These are phyloP conservation scores for Chlorociboria aeruginascens DNA, from an alignment of 495 filamentous ascomycete species.

Conservation along the genomic window DNA sequence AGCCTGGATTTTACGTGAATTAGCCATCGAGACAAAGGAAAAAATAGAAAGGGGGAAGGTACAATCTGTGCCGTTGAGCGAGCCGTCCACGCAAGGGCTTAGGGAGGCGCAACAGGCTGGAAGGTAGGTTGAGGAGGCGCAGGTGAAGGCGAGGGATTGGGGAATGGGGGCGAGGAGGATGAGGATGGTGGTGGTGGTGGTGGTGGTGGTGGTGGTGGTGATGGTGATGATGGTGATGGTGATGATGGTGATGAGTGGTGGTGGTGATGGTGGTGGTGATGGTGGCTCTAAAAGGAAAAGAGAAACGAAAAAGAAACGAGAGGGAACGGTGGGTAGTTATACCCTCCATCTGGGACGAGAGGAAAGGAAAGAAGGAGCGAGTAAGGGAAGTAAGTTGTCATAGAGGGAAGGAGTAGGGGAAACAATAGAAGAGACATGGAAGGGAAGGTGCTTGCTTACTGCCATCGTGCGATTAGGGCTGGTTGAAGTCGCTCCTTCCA, in stretches of 20 bases:
- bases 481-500: slow-evolving; percentile 13
- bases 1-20: too few relatives aligned
- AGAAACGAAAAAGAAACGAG: slow-evolving; percentile 12
- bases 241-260: neutral
- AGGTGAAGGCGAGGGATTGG: too few relatives aligned
- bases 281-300: slow-evolving; percentile 9
- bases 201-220: too few relatives aligned
- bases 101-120: too few relatives aligned
- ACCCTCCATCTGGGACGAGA: slow-evolving; percentile 7
- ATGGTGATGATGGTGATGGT: neutral
- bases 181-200: neutral
- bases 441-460: slow-evolving; percentile 14
- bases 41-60: too few relatives aligned
- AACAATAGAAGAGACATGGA: slow-evolving; percentile 9
- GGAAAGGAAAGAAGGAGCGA: slow-evolving; percentile 10
- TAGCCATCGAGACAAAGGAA: too few relatives aligned
- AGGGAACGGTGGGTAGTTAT: slow-evolving; percentile 5
- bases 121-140: too few relatives aligned
- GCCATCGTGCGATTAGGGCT: slow-evolving; percentile 12
- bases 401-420: slow-evolving; percentile 10
- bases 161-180: too few relatives aligned
- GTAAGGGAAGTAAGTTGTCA: slow-evolving; percentile 8
- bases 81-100: too few relatives aligned
- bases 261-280: slow-evolving; percentile 2
- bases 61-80: too few relatives aligned